Conservation (phyloP, 2,329 filamentous ascomycete species). For the Pseudocercospora fuligena region DNA sequence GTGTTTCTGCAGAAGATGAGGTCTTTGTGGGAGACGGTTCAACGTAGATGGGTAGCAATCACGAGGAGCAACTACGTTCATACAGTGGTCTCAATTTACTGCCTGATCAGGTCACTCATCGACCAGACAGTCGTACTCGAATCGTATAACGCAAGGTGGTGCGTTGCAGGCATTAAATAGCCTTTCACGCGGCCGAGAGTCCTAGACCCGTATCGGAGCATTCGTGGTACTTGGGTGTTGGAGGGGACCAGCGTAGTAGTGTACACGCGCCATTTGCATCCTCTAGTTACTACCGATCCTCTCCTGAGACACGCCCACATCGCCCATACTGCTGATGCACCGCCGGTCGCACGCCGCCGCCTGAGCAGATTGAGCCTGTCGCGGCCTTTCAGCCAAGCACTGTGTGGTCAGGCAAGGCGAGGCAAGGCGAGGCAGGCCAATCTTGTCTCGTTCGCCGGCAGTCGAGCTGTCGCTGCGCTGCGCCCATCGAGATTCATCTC, state of each 20-base stretch:
- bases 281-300: neutral
- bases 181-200: neutral
- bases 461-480: neutral
- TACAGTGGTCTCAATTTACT: neutral
- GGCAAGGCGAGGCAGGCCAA: neutral
- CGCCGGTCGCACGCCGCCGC: neutral
- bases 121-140: neutral
- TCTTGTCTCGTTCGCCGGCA: neutral
- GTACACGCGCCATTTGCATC: neutral
- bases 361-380: neutral
- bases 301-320: conserved; percentile 3
- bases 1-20: too few species aligned
- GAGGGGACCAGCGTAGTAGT: too few species aligned
- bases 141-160: neutral
- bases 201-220: neutral
- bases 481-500: neutral
- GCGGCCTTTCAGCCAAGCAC: neutral
- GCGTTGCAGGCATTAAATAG: neutral
- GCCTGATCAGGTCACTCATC: neutral
- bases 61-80: neutral
- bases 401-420: neutral
- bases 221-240: neutral
- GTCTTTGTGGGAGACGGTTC: too few species aligned
- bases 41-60: neutral
- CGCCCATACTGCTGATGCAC: neutral